A percentile compares a stretch with the other conserved stretches of the same genome.
Evolutionary conservation across 305 asterid species (phyloP).

Genomic region (Solanum chacoense): DNA sequence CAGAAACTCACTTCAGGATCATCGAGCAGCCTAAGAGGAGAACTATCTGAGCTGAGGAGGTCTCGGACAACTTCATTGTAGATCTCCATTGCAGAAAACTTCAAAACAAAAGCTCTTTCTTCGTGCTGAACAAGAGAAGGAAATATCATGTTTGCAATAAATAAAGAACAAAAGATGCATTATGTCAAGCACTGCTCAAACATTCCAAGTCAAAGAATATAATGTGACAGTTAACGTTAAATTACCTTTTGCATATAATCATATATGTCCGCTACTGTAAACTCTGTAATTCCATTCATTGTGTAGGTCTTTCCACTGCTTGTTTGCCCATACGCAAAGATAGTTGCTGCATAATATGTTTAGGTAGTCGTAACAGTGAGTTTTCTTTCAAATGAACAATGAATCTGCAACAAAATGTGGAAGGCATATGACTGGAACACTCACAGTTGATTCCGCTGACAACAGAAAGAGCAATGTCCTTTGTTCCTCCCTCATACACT

Average conservation of each 20-base stretch:
- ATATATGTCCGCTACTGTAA: constrained; percentile 77
- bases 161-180: background rate
- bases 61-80: constrained; percentile 95
- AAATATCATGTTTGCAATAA: background rate
- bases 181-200: background rate
- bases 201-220: background rate
- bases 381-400: background rate
- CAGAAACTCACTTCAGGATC: constrained; percentile 79
- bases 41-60: constrained; percentile 68
- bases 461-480: constrained; percentile 79
- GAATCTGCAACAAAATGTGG: background rate
- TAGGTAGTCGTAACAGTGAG: constrained; percentile 6
- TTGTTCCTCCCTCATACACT: constrained; percentile 70
- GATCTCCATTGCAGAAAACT: constrained; percentile 91
- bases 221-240: constrained; percentile 8
- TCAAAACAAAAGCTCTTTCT: constrained; percentile 82
- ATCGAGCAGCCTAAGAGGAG: constrained; percentile 81
- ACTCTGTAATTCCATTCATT: constrained; percentile 93
- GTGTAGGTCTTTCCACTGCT: constrained; percentile 97
- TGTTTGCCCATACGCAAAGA: constrained; percentile 93
- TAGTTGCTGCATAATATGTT: constrained; percentile 51
- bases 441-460: constrained; percentile 82
- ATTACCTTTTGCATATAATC: constrained; percentile 64
- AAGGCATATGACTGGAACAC: constrained; percentile 17
- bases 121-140: constrained; percentile 46